These are phyloP conservation scores for Rugonectria rugulosa DNA, from an alignment of 2,329 filamentous ascomycete genomes.

Conservation along the genomic window DNA sequence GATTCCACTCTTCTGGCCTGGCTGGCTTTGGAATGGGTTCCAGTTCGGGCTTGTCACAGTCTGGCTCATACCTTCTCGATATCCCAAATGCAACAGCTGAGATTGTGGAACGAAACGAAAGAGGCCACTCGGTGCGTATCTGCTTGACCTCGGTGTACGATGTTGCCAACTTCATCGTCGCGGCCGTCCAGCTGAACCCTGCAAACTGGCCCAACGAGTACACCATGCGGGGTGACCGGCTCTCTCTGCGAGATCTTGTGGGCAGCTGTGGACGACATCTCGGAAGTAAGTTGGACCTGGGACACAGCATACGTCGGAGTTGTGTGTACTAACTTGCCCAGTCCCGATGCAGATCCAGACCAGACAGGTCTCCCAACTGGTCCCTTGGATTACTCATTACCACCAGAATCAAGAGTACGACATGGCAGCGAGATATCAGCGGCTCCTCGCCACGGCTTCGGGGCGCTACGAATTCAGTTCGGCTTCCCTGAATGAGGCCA, in stretches of 20 bases:
- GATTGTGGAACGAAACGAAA: conserved; percentile 62
- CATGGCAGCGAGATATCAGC: conserved; percentile 62
- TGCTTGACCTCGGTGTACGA: conserved; percentile 75
- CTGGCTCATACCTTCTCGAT: conserved; percentile 73
- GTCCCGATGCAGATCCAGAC: conserved; percentile 49
- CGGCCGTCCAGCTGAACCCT: conserved; percentile 69
- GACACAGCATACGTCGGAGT: background rate
- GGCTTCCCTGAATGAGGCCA: conserved; percentile 65
- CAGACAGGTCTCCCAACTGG: conserved; percentile 51
- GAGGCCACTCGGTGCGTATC: conserved; percentile 60
- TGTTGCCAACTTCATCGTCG: conserved; percentile 73
- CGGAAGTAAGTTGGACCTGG: conserved; percentile 50
- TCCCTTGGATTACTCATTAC: conserved; percentile 50
- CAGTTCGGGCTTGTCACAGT: conserved; percentile 59
- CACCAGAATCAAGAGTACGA: conserved; percentile 56
- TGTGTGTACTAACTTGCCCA: conserved; percentile 38
- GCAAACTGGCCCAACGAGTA: conserved; percentile 73
- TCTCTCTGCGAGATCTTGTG: conserved; percentile 68
- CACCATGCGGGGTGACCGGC: conserved; percentile 71
- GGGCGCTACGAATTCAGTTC: conserved; percentile 71
- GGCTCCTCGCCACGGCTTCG: conserved; percentile 72
- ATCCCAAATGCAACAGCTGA: conserved; percentile 64
- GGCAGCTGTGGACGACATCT: conserved; percentile 56
- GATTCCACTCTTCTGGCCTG: conserved; percentile 74
- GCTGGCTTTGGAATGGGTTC: conserved; percentile 64